These are phyloP conservation scores for Lyophyllum decastes DNA, from an alignment of 768 basidiomycete species.

Conservation along the genomic window DNA sequence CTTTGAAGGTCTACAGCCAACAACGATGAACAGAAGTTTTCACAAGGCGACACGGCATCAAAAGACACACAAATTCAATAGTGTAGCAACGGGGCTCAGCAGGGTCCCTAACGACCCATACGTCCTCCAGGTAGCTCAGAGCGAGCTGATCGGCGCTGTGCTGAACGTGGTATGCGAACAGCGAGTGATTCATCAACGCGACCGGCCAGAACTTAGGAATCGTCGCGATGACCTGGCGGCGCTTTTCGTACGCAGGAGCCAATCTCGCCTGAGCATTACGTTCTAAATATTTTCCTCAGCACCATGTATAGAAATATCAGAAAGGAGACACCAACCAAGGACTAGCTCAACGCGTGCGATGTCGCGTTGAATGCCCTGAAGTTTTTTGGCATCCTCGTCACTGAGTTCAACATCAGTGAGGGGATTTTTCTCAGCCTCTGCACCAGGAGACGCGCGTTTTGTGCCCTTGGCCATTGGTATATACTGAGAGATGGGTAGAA, in stretches of 20 bases:
- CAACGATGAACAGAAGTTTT: slow-evolving; percentile 6
- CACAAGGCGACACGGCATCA: neutral
- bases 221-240: slow-evolving; percentile 62
- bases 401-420: slow-evolving; percentile 67
- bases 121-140: slow-evolving; percentile 79
- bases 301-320: neutral
- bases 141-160: slow-evolving; percentile 81
- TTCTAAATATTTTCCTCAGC: slow-evolving; percentile 41
- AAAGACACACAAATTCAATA: slow-evolving; percentile 79
- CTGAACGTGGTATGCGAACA: slow-evolving; percentile 66
- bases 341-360: slow-evolving; percentile 70
- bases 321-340: slow-evolving; percentile 49
- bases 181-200: slow-evolving; percentile 72
- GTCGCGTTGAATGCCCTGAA: slow-evolving; percentile 66
- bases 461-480: slow-evolving; percentile 46
- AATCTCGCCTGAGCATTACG: slow-evolving; percentile 61
- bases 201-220: slow-evolving; percentile 88
- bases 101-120: slow-evolving; percentile 79
- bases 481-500: slow-evolving; percentile 17
- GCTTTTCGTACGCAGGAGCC: slow-evolving; percentile 65
- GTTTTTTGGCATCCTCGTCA: slow-evolving; percentile 71
- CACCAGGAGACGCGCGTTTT: slow-evolving; percentile 82
- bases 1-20: slow-evolving; percentile 68
- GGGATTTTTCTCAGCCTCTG: slow-evolving; percentile 72
- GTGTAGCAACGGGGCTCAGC: slow-evolving; percentile 81